Percentiles rank a stretch among this genome's conserved stretches.
Evolutionary conservation across 345 rosid species (phyloP).

Genomic region (Nasturtium officinale): DNA sequence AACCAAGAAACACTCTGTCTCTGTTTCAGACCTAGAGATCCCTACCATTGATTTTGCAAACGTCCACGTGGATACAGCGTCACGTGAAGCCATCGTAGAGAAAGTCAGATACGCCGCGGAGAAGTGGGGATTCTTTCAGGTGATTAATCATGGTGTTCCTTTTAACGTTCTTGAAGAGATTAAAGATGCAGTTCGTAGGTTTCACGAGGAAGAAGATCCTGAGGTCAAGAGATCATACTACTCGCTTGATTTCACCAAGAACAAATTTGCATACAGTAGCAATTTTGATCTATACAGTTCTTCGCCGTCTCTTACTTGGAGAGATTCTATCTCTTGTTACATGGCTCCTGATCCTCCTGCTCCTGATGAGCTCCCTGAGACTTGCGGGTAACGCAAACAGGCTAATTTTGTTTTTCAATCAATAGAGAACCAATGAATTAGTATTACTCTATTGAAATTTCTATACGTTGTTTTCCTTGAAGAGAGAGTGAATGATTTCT

Average conservation of each 20-base stretch:
- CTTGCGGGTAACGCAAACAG: conserved; percentile 47
- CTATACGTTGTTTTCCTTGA: neutral
- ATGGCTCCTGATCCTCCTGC: conserved; percentile 50
- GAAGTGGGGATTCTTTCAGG: conserved; percentile 50
- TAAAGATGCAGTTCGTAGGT: conserved; percentile 25
- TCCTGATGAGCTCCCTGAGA: conserved; percentile 51
- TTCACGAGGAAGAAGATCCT: conserved; percentile 33
- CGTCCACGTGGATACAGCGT: too few species aligned
- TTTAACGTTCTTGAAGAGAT: conserved; percentile 37
- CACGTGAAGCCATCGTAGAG: too few species aligned
- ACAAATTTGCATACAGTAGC: conserved; percentile 40
- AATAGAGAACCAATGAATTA: neutral
- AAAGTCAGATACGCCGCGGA: conserved; percentile 14
- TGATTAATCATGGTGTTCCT: conserved; percentile 55
- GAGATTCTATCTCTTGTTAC: conserved; percentile 49
- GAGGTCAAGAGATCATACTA: conserved; percentile 36
- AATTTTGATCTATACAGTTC: conserved; percentile 50
- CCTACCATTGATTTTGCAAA: too few species aligned
- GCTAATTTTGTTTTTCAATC: neutral
- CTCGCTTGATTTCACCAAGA: conserved; percentile 17
- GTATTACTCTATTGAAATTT: neutral
- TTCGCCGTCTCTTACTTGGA: conserved; percentile 49
- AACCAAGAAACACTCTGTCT: too few species aligned
- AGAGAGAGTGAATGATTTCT: neutral
- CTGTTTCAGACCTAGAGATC: too few species aligned